Base-by-base conservation (phyloP, 2,329 filamentous ascomycete genomes). In the Pseudogymnoascus sp. region DNA sequence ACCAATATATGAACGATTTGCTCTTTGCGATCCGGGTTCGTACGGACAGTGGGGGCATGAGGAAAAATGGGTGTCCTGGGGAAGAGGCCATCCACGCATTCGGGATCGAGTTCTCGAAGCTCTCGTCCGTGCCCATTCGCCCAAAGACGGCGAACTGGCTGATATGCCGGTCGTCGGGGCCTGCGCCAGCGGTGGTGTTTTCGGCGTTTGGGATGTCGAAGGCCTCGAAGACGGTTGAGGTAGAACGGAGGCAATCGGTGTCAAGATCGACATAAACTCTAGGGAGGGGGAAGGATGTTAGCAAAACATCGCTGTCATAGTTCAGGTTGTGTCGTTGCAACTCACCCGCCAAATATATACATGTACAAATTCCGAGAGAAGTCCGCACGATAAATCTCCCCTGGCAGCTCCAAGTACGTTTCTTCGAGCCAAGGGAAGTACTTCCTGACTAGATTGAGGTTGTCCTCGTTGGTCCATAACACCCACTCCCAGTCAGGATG, bases 1-100 rank as follows among this genome's bases (percentile, higher is more conserved):
- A 4, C 59, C 33, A 60, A 26, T 38, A 60, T 6, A 60, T 12
- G 33, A 41, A 60, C 14, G 35, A 24, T 41, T 41, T 60, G 16
- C 2, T 41, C 22, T 31, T 26, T 60, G 14, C 19, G 14, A 63
- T 61, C 35, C 33, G 62, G 22, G 40, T 38, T 12, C 26, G 62
- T n/a, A 64, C 62, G 8, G 59, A 64, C 50, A 73, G 46, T 14
- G 72, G 38, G 0, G 73, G 69, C 6, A 69, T 60, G 6, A 75
- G 68, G 64, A 74, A 75, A 64, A 76, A 73, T 1, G 73, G 71
- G 59, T 75, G 73, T 16, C 72, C 70, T 0, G 73, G 74, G 0
- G 72, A 72, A 2, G 74, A 67, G 4, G 72, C 73, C 74, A 75
- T 75, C 73, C 73, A 75, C 3, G 73, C 74, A 56, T 76, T 75